phyloP scores from a whole-genome alignment of 2,329 filamentous ascomycete species.

The Cladophialophora carrionii region DNA sequence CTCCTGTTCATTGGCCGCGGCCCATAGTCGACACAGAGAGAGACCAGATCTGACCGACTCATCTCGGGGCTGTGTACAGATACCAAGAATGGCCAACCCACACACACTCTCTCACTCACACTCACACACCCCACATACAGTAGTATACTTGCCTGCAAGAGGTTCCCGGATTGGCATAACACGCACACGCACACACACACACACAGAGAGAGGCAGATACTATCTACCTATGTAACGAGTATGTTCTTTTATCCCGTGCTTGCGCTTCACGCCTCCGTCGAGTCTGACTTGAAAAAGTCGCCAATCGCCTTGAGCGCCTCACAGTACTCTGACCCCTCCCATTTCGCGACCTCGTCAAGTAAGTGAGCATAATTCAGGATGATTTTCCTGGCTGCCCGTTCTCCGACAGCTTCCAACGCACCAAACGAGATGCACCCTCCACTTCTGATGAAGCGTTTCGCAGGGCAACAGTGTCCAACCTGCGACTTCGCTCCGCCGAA shows the following conservation, averaged over 20 bases:
- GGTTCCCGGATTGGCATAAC: neutral
- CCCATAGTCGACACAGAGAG: neutral
- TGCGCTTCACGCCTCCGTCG: no score
- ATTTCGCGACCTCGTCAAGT: conserved; percentile 15
- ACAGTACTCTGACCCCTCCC: conserved; percentile 10
- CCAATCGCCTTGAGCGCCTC: conserved; percentile 10
- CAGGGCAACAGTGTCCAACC: neutral
- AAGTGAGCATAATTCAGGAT: conserved; percentile 16
- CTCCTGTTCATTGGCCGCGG: neutral
- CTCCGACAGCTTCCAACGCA: neutral
- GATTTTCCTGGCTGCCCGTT: conserved; percentile 9
- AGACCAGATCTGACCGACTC: no score
- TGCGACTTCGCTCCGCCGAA: neutral
- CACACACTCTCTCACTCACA: no score
- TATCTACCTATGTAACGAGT: neutral
- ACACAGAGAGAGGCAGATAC: no score
- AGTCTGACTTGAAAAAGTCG: conserved; percentile 8
- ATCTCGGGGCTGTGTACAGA: neutral
- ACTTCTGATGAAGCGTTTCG: conserved; percentile 4
- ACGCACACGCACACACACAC: no score
- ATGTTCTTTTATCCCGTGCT: no score
- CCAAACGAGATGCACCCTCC: conserved; percentile 11
- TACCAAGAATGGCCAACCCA: neutral
- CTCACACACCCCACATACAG: neutral
- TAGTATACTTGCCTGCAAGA: neutral